Evolutionary conservation across 352 stramenopile species (phyloP).

Genomic region (Phytophthora ramorum): DNA sequence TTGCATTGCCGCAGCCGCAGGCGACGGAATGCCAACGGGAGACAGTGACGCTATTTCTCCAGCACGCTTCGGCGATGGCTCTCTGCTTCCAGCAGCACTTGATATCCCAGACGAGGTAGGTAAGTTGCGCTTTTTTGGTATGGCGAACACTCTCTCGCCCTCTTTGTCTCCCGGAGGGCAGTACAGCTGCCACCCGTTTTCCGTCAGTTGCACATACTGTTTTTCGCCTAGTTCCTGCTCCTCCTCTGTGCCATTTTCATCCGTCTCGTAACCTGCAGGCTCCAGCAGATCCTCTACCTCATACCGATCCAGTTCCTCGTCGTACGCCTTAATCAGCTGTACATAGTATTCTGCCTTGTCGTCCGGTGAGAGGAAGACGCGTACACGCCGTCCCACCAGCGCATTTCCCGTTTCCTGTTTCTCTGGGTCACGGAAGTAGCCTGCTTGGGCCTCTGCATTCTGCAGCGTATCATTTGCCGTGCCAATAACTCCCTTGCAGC

Average conservation of each 20-base stretch:
- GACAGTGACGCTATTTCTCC: slow-evolving; percentile 29
- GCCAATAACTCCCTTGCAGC: slow-evolving; percentile 84
- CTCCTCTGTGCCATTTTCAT: slow-evolving; percentile 52
- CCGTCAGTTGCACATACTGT: slow-evolving; percentile 45
- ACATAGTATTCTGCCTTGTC: slow-evolving; percentile 70
- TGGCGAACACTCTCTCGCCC: slow-evolving; percentile 74
- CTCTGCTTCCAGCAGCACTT: slow-evolving; percentile 34
- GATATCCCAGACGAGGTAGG: slow-evolving; percentile 21
- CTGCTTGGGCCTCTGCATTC: slow-evolving; percentile 43
- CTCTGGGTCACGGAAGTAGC: slow-evolving; percentile 74
- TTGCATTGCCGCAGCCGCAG: slow-evolving; percentile 1
- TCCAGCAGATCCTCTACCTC: slow-evolving; percentile 56
- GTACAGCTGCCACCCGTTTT: slow-evolving; percentile 79
- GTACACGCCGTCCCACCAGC: slow-evolving; percentile 66
- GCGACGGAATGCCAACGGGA: slow-evolving; percentile 21
- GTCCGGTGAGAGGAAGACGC: slow-evolving; percentile 63
- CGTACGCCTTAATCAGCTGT: slow-evolving; percentile 54
- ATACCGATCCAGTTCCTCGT: slow-evolving; percentile 53
- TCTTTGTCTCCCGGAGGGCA: slow-evolving; percentile 65
- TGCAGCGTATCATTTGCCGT: slow-evolving; percentile 49
- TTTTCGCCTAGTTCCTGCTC: slow-evolving; percentile 36
- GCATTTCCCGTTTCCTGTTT: slow-evolving; percentile 51
- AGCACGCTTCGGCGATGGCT: slow-evolving; percentile 43
- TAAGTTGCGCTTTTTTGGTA: slow-evolving; percentile 67
- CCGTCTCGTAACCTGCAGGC: slow-evolving; percentile 36